A percentile compares a stretch with the other conserved stretches of the same genome.
These are phyloP conservation scores for Chrysochromulina tobinii DNA, from an alignment of 78 protist species.

Conservation along the genomic window DNA sequence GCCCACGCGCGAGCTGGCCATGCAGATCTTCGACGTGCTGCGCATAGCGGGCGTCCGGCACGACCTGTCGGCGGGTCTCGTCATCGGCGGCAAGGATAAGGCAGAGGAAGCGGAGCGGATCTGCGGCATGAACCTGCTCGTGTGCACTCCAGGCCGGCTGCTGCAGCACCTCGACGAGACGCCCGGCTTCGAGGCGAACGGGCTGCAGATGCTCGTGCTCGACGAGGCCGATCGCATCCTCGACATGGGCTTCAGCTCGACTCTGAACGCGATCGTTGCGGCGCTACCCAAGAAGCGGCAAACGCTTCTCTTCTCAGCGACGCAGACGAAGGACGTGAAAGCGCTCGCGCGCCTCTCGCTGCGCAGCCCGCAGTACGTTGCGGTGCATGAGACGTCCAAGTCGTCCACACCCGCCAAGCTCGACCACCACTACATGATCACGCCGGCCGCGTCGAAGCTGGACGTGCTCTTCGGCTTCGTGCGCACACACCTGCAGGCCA, in stretches of 20 bases:
- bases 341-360: constrained; percentile 79
- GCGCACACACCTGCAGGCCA: constrained; percentile 74
- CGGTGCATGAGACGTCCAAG: constrained; percentile 63
- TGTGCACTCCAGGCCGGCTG: constrained; percentile 98
- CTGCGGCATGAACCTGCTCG: constrained; percentile 82
- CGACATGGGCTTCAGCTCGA: constrained; percentile 89
- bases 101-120: constrained; percentile 66
- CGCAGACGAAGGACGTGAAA: constrained; percentile 82
- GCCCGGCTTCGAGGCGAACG: constrained; percentile 55
- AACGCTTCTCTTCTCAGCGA: constrained; percentile 95
- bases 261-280: constrained; percentile 79
- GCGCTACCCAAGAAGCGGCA: constrained; percentile 84
- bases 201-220: constrained; percentile 84
- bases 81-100: constrained; percentile 91
- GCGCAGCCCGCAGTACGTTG: constrained; percentile 81
- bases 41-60: constrained; percentile 70
- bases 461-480: constrained; percentile 80
- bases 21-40: constrained; percentile 95
- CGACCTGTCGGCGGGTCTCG: constrained; percentile 84
- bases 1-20: constrained; percentile 98
- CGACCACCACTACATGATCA: constrained; percentile 33
- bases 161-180: constrained; percentile 96
- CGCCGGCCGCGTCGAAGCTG: constrained; percentile 75
- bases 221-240: constrained; percentile 97
- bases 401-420: constrained; percentile 37